Base-by-base conservation (phyloP, 306 rosid species). In the Sicyos baderoa region DNA sequence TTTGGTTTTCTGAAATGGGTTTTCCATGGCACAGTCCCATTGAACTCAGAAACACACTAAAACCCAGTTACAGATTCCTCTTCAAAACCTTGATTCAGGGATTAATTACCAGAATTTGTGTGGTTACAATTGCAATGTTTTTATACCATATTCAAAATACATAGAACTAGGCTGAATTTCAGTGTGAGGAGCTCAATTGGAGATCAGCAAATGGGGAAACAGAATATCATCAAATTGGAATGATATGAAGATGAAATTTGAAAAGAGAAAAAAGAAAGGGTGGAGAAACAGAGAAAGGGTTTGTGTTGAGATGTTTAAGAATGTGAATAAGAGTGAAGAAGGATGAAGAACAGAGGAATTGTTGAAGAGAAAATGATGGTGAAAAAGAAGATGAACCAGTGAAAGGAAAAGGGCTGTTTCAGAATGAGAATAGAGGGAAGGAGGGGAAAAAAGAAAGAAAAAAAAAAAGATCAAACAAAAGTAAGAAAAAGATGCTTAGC, bases 401-500 rank as follows among this genome's bases (percentile, higher is more conserved):
- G 52, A 48, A n/a, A 18, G 71, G 59, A 72, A 56, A 23, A 21
- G 13, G 2, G 37, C 35, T 13, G 32, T 56, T 56, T 56, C n/a
- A 56, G 49, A 70, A 23, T 40, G 15, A 18, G 37, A 72, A 60
- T 77, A 74, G 74, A 69, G 81, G 27, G 68, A 76, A 37, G 78
- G 65, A 47, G 37, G 72, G 78, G 73, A 77, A 66, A 71, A 47
- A 81, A 12, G n/a, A 74, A 80, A 69, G 42, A 66, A 71, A 48
- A 80, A 65, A 61, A 25, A 79, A 68, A 64, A 73, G 68, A 74
- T 72, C 40, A 68, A 72, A 62, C 60, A 78, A 82, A 84, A 84
- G 91, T 63, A 78, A 82, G 75, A 80, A 74, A 79, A 91, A 86
- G 96, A 88, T 86, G 88, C 96, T 86, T 86, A 66, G 89, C 89